A percentile compares a stretch with the other conserved stretches of the same genome.
phyloP scores from a whole-genome alignment of 2,329 filamentous ascomycete genomes.

The Exophiala mesophila region DNA sequence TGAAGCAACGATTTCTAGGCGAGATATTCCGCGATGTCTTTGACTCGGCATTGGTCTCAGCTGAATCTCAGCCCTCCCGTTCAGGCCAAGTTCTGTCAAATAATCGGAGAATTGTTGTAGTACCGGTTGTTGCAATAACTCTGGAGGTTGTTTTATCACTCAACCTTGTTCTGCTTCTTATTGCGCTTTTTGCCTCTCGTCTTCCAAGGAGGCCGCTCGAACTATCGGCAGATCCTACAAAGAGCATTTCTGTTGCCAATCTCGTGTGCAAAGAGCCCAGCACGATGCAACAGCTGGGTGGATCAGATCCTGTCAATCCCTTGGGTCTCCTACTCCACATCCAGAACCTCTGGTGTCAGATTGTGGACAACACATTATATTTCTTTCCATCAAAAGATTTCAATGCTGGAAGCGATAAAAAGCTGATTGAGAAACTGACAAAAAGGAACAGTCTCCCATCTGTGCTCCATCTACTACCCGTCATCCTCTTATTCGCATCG shows the following conservation, averaged over 20 bases:
- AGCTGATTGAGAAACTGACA: neutral
- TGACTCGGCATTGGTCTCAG: neutral
- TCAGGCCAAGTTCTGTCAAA: neutral
- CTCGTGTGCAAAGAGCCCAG: neutral
- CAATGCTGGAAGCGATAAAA: neutral
- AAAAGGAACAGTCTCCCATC: neutral
- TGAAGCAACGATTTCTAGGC: conserved; percentile 1
- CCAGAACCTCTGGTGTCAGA: neutral
- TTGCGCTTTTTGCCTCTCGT: neutral
- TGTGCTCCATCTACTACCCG: neutral
- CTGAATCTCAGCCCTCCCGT: neutral
- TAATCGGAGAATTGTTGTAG: neutral
- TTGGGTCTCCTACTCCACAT: neutral
- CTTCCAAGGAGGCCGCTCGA: neutral
- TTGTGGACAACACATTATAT: neutral
- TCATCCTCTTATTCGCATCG: neutral
- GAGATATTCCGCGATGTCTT: neutral
- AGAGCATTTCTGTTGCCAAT: neutral
- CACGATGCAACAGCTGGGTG: neutral
- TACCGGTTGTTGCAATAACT: neutral
- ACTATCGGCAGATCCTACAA: neutral
- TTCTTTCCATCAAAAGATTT: neutral
- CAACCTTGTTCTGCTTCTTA: neutral
- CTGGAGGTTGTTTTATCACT: neutral
- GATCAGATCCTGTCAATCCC: neutral